These are phyloP conservation scores for Periglandula ipomoeae DNA, from an alignment of 2,329 filamentous ascomycete species.

Conservation along the genomic window DNA sequence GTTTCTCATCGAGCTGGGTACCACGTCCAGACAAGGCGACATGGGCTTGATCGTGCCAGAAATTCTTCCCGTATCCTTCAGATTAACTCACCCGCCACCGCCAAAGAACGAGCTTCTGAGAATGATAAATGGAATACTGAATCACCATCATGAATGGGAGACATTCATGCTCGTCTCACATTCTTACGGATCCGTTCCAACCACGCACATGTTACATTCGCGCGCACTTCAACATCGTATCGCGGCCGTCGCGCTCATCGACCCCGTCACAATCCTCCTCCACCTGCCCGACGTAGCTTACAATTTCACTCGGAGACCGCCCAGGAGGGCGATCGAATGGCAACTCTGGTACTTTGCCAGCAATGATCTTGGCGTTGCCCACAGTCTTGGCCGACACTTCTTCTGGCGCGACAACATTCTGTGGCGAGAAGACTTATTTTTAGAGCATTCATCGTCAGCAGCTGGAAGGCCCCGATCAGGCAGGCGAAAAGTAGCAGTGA, in stretches of 20 bases:
- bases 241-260: slow-evolving; percentile 36
- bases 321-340: slow-evolving; percentile 55
- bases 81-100: slow-evolving; percentile 47
- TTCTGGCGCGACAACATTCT: slow-evolving; percentile 64
- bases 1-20: slow-evolving; percentile 45
- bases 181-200: slow-evolving; percentile 55
- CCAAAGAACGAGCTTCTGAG: slow-evolving; percentile 41
- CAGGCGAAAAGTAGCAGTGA: slow-evolving; percentile 41
- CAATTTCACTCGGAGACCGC: slow-evolving; percentile 54
- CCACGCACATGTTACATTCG: slow-evolving; percentile 50
- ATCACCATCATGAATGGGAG: slow-evolving; percentile 44
- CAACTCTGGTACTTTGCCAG: slow-evolving; percentile 63
- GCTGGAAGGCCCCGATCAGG: not conserved
- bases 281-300: slow-evolving; percentile 63
- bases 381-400: slow-evolving; percentile 56
- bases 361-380: slow-evolving; percentile 56
- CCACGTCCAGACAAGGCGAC: slow-evolving; percentile 20
- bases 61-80: slow-evolving; percentile 55
- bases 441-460: not conserved
- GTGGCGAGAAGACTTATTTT: slow-evolving; percentile 56
- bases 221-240: slow-evolving; percentile 40
- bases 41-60: slow-evolving; percentile 59
- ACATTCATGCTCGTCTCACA: slow-evolving; percentile 53
- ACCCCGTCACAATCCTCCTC: slow-evolving; percentile 58
- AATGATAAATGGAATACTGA: slow-evolving; percentile 48